phyloP scores from a whole-genome alignment of 345 rosid species.

The Lumnitzera racemosa region DNA sequence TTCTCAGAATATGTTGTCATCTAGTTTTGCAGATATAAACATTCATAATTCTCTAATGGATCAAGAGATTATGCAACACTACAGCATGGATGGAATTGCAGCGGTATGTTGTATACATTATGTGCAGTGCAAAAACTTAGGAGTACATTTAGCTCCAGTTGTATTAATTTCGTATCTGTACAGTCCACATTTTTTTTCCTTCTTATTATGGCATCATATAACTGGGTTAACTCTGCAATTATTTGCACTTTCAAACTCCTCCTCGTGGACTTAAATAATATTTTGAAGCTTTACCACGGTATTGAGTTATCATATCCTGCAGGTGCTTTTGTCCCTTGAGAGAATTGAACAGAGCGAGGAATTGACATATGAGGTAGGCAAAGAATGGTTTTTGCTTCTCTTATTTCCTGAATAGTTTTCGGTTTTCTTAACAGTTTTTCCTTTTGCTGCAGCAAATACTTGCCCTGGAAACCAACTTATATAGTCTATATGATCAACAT shows the following conservation, averaged over 20 bases:
- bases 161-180: background rate
- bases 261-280: no score
- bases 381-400: conserved; percentile 6
- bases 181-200: no score
- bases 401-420: background rate
- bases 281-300: no score
- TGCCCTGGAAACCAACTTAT: conserved; percentile 69
- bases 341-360: conserved; percentile 88
- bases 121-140: background rate
- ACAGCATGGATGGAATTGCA: conserved; percentile 74
- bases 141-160: background rate
- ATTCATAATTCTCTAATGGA: conserved; percentile 30
- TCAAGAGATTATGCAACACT: conserved; percentile 45
- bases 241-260: no score
- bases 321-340: conserved; percentile 83
- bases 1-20: conserved; percentile 32
- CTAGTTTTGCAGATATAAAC: conserved; percentile 53
- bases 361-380: conserved; percentile 63
- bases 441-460: conserved; percentile 66
- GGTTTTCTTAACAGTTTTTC: background rate
- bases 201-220: no score
- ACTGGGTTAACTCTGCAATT: no score
- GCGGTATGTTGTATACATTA: conserved; percentile 43
- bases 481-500: conserved; percentile 75
- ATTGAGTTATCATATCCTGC: conserved; percentile 6